These are phyloP conservation scores for Paecilomyces variotii DNA, from an alignment of 2,329 filamentous ascomycete species.

Conservation along the genomic window DNA sequence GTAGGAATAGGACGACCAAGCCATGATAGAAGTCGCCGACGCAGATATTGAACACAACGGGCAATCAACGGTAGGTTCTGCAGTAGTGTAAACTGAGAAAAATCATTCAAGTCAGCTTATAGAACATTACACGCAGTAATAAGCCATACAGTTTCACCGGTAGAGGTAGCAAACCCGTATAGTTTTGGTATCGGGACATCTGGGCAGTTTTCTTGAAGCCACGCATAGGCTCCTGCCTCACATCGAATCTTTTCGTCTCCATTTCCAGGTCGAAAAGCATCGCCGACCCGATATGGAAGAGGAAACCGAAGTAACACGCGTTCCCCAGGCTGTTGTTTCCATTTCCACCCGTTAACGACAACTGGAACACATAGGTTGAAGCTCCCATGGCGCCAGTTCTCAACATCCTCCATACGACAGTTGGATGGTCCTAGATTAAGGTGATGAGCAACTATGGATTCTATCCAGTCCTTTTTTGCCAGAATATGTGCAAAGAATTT, in stretches of 20 bases:
- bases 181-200: constrained; percentile 28
- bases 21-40: neutral
- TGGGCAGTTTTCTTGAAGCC: constrained; percentile 32
- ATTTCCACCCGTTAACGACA: neutral
- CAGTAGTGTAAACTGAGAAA: neutral
- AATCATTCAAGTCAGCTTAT: neutral
- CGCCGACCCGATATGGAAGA: constrained; percentile 27
- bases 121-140: neutral
- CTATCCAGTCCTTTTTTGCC: neutral
- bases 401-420: neutral
- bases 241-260: constrained; percentile 37
- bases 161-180: constrained; percentile 26
- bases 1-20: neutral
- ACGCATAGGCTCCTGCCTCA: constrained; percentile 34
- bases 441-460: neutral
- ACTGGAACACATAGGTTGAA: neutral
- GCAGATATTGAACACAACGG: neutral
- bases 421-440: neutral
- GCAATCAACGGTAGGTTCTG: neutral
- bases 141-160: constrained; percentile 15
- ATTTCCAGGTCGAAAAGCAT: constrained; percentile 28
- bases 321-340: neutral
- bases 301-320: constrained; percentile 13
- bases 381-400: neutral
- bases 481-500: neutral